Evolutionary conservation across 108 stramenopile species (phyloP).

Genomic region (Mediolabrus comicus): DNA sequence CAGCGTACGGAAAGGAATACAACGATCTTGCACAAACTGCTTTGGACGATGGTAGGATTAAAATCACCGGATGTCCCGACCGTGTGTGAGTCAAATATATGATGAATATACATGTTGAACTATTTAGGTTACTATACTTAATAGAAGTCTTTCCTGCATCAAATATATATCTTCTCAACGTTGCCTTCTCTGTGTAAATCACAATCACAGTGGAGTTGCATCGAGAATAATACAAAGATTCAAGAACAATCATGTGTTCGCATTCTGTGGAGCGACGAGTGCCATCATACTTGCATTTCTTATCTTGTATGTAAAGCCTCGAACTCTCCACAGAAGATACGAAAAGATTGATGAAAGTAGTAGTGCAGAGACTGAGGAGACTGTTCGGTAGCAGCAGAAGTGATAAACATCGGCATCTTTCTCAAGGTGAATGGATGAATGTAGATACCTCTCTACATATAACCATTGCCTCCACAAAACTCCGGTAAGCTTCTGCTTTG

Average conservation of each 20-base stretch:
- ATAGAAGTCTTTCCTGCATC: neutral
- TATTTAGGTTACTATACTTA: neutral
- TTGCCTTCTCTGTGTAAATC: neutral
- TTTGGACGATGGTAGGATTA: conserved; percentile 73
- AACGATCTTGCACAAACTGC: conserved; percentile 64
- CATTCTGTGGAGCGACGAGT: too few relatives aligned
- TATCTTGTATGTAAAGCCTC: neutral
- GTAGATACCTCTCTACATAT: too few relatives aligned
- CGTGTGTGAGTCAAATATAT: conserved; percentile 43
- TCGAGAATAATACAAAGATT: too few relatives aligned
- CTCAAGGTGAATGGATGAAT: neutral
- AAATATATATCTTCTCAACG: neutral
- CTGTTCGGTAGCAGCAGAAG: too few relatives aligned
- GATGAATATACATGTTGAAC: neutral
- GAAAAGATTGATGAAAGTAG: neutral
- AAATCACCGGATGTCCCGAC: conserved; percentile 81
- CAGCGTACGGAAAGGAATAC: conserved; percentile 77
- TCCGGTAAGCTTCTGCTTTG: too few relatives aligned
- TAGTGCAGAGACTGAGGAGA: neutral
- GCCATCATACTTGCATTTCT: too few relatives aligned
- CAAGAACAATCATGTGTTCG: too few relatives aligned
- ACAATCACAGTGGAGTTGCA: too few relatives aligned
- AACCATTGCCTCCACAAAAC: too few relatives aligned
- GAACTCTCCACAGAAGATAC: neutral
- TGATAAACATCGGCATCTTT: neutral